A percentile compares a stretch with the other conserved stretches of the same genome.
These are phyloP conservation scores for Tricholoma flavovirens DNA, from an alignment of 768 basidiomycete genomes.

Conservation along the genomic window DNA sequence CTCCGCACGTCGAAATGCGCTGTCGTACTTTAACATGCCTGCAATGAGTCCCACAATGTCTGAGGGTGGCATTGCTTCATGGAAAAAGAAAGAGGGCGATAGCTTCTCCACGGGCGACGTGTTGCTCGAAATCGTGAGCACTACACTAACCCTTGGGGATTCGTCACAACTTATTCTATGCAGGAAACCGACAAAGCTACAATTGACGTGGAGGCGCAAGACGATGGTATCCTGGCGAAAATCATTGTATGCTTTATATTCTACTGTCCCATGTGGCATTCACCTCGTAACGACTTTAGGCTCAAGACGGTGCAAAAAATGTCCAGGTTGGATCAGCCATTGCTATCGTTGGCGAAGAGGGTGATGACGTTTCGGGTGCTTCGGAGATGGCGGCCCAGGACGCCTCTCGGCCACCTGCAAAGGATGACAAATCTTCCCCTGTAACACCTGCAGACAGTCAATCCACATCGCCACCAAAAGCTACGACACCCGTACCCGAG, in stretches of 20 bases:
- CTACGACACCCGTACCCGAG: constrained; percentile 32
- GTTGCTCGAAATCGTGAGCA: constrained; percentile 85
- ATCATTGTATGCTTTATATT: constrained; percentile 66
- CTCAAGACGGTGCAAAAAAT: constrained; percentile 79
- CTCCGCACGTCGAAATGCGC: constrained; percentile 70
- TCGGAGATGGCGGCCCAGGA: constrained; percentile 66
- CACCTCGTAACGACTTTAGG: constrained; percentile 36
- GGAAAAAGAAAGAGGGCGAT: constrained; percentile 98
- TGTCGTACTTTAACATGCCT: constrained; percentile 90
- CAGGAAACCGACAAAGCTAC: constrained; percentile 99
- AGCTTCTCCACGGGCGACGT: constrained; percentile 87
- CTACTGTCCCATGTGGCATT: background rate
- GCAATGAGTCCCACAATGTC: constrained; percentile 99
- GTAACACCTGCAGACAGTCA: constrained; percentile 19
- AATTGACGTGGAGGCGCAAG: constrained; percentile 98
- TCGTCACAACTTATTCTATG: constrained; percentile 10
- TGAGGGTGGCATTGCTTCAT: constrained; percentile 94
- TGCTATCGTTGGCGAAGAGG: constrained; percentile 90
- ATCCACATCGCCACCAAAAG: constrained; percentile 20
- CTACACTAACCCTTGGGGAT: constrained; percentile 2
- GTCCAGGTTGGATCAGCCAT: constrained; percentile 84
- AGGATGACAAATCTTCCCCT: constrained; percentile 35
- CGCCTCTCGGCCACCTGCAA: constrained; percentile 37
- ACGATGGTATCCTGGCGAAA: constrained; percentile 94
- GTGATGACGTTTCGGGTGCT: constrained; percentile 87